phyloP scores from a whole-genome alignment of 345 rosid species.

The Populus nigra region DNA sequence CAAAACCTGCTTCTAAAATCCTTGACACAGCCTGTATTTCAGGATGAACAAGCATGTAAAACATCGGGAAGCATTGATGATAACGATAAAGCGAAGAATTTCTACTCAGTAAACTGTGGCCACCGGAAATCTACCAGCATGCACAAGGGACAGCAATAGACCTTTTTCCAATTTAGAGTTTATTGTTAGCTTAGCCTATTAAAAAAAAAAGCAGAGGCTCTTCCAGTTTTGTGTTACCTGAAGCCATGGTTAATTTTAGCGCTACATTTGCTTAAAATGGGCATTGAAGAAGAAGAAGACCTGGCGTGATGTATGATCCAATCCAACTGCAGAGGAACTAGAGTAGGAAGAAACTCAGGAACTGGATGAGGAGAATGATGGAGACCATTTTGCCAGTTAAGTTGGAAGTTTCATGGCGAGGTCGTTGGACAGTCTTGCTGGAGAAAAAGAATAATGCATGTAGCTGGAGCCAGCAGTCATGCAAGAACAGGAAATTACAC shows the following conservation, averaged over 20 bases:
- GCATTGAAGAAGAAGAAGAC: constrained; percentile 10
- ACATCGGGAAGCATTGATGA: constrained; percentile 6
- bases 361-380: constrained; percentile 51
- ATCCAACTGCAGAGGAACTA: constrained; percentile 33
- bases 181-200: constrained; percentile 2
- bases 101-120: constrained; percentile 4
- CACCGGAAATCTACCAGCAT: neutral
- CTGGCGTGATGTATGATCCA: constrained; percentile 6
- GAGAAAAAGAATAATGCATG: constrained; percentile 49
- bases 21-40: neutral
- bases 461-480: constrained; percentile 39
- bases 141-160: neutral
- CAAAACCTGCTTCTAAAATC: constrained; percentile 35
- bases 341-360: constrained; percentile 48
- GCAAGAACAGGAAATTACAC: constrained; percentile 16
- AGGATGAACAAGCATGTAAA: neutral
- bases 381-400: constrained; percentile 26
- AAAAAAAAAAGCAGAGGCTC: constrained; percentile 4
- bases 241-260: constrained; percentile 5
- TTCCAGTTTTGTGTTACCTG: constrained; percentile 14
- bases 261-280: neutral
- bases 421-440: constrained; percentile 49
- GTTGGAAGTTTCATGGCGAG: constrained; percentile 41
- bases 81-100: constrained; percentile 4
- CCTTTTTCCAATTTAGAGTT: neutral